Evolutionary conservation across 202 grass and related monocot species (phyloP), one percentile per base, ranked within the genome.

Genomic region (Carex sylvatica): DNA sequence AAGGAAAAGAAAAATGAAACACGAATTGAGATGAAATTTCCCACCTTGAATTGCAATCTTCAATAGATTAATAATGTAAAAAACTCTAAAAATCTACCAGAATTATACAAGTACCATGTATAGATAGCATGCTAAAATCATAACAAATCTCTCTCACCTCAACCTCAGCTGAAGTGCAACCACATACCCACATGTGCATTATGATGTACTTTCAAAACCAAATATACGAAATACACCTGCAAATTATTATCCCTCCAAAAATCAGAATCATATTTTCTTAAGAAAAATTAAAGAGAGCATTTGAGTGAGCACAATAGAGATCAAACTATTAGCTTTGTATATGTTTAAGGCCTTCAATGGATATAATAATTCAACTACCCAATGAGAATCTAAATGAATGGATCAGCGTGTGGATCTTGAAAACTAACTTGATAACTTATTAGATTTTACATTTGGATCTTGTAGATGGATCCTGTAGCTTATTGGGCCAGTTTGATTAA

Each of bases 211-310:
- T 87, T 97, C 91, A 10, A 97, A 97, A 75, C 91, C 93, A 83
- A 97, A 97, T 93, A 97, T 91, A n/a, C 93, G 81, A 65, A 97
- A 97, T 69, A 97, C 85, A 78, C 93, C 93, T 97, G 93, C 80
- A 88, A 67, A 51, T 72, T 79, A 24, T 35, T 80, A 84, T 55
- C 26, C 66, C 67, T 74, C 58, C 24, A 47, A 73, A 62, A 9
- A 69, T 35, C 12, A 49, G 40, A 52, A 68, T 51, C 61, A 54
- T 15, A 63, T 49, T 84, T 84, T 67, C 4, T 19, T 54, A 61
- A 35, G 46, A 23, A 80, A 53, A 65, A 20, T 12, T 3, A 58
- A 38, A 33, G n/a, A 75, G 40, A 58, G 26, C 11, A 36, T 56
- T 70, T 30, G 51, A 76, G 14, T 19, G 53, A 35, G 30, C 52